A percentile compares a stretch with the other conserved stretches of the same genome.
phyloP scores from a whole-genome alignment of 2,329 filamentous ascomycete species.

The Parastagonospora nodorum region DNA sequence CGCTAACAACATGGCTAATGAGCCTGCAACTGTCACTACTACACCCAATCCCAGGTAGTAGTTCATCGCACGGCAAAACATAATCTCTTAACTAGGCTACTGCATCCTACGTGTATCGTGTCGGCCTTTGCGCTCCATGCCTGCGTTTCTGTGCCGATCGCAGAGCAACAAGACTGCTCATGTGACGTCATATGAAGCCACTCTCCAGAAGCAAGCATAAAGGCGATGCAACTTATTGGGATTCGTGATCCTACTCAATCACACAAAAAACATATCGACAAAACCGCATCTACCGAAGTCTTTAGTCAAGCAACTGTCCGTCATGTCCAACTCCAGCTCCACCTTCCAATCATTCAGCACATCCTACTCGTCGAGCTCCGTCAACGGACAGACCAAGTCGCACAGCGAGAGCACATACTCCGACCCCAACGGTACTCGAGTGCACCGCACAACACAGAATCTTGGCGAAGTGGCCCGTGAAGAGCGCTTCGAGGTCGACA shows the following conservation, averaged over 20 bases:
- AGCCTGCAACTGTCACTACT: too few species aligned
- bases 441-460: constrained; percentile 32
- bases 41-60: too few species aligned
- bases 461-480: constrained; percentile 31
- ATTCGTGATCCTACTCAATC: too few species aligned
- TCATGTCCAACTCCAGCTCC: constrained; percentile 14
- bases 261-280: too few species aligned
- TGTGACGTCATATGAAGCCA: background rate
- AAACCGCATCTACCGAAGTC: background rate
- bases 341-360: constrained; percentile 34
- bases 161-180: background rate
- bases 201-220: background rate
- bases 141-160: too few species aligned
- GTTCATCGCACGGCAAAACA: too few species aligned
- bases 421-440: constrained; percentile 35
- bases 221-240: background rate
- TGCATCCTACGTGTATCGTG: too few species aligned
- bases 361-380: constrained; percentile 26
- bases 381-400: constrained; percentile 37
- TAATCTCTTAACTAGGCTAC: too few species aligned
- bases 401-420: constrained; percentile 28
- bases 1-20: too few species aligned
- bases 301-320: background rate
- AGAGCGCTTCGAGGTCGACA: constrained; percentile 33
- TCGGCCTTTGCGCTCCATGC: too few species aligned